A percentile compares a stretch with the other conserved stretches of the same genome.
These are phyloP conservation scores for Coemansia sp. DNA, from an alignment of 192 early-diverging fungal species.

Conservation along the genomic window DNA sequence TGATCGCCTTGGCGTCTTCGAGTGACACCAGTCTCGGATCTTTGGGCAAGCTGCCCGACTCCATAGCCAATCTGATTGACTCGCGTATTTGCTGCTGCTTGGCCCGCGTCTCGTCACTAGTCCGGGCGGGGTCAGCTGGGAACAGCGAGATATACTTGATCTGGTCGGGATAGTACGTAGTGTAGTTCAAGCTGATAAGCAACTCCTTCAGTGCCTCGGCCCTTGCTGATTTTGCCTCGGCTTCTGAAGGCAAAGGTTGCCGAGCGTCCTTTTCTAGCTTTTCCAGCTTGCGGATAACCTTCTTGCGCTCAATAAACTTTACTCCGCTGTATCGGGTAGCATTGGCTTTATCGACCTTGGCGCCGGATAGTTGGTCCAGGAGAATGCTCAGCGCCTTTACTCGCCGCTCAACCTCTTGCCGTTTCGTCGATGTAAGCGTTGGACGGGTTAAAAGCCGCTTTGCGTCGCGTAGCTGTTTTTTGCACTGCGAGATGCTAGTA, in stretches of 20 bases:
- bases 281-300: constrained; percentile 30
- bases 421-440: constrained; percentile 22
- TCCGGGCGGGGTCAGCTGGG: constrained; percentile 31
- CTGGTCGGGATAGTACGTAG: constrained; percentile 45
- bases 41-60: constrained; percentile 22
- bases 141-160: constrained; percentile 48
- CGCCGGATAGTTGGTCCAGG: constrained; percentile 17
- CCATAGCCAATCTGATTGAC: constrained; percentile 28
- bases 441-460: constrained; percentile 18
- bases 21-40: constrained; percentile 23
- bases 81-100: constrained; percentile 15
- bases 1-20: constrained; percentile 34
- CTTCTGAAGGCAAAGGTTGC: not conserved
- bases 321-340: constrained; percentile 33
- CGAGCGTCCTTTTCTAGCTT: constrained; percentile 11
- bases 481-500: constrained; percentile 30
- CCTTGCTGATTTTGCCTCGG: not conserved
- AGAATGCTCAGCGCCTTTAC: constrained; percentile 26
- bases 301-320: constrained; percentile 51
- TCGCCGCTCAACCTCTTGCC: constrained; percentile 31
- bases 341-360: constrained; percentile 25
- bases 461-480: constrained; percentile 32
- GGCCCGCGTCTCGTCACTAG: constrained; percentile 19
- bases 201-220: constrained; percentile 2
- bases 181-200: constrained; percentile 41